A percentile compares a stretch with the other conserved stretches of the same genome.
Conservation (phyloP, 2,329 filamentous ascomycete genomes). For the Pestalotiopsis sp. region DNA sequence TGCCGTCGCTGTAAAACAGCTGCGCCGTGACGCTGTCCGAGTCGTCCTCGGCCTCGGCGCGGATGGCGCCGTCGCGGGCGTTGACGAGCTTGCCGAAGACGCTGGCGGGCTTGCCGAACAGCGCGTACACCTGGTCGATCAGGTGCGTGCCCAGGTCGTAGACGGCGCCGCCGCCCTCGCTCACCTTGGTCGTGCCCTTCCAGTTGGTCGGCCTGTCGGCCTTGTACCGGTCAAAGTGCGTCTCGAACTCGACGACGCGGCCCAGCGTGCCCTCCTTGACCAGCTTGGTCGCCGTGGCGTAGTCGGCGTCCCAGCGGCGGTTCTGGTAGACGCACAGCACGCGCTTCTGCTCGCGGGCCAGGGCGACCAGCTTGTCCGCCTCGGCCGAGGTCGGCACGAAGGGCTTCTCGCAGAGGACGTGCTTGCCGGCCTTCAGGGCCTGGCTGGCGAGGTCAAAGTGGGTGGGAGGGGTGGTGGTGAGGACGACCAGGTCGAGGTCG, state of each 20-base stretch:
- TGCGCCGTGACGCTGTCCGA: constrained; percentile 65
- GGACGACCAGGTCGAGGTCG: constrained; percentile 68
- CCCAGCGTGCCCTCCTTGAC: constrained; percentile 63
- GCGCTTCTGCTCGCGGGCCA: constrained; percentile 53
- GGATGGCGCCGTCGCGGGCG: constrained; percentile 55
- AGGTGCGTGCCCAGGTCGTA: constrained; percentile 79
- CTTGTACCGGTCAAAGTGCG: constrained; percentile 78
- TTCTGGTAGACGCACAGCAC: constrained; percentile 75
- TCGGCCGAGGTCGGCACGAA: constrained; percentile 74
- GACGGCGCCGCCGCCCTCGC: constrained; percentile 66
- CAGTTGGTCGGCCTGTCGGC: constrained; percentile 62
- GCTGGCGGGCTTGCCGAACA: constrained; percentile 69
- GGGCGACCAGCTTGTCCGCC: constrained; percentile 62
- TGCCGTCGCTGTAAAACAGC: constrained; percentile 65
- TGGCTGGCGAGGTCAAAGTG: constrained; percentile 69
- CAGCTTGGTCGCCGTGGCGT: constrained; percentile 68
- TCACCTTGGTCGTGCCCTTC: constrained; percentile 65
- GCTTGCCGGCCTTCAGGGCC: constrained; percentile 71
- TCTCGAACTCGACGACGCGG: constrained; percentile 76
- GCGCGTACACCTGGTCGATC: constrained; percentile 71
- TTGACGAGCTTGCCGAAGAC: constrained; percentile 71
- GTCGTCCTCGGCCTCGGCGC: constrained; percentile 42
- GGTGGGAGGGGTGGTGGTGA: constrained; percentile 72
- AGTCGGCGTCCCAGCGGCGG: constrained; percentile 78
- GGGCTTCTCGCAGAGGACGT: constrained; percentile 82